phyloP scores from a whole-genome alignment of 495 filamentous ascomycete genomes.

The Aspergillus bridgeri region DNA sequence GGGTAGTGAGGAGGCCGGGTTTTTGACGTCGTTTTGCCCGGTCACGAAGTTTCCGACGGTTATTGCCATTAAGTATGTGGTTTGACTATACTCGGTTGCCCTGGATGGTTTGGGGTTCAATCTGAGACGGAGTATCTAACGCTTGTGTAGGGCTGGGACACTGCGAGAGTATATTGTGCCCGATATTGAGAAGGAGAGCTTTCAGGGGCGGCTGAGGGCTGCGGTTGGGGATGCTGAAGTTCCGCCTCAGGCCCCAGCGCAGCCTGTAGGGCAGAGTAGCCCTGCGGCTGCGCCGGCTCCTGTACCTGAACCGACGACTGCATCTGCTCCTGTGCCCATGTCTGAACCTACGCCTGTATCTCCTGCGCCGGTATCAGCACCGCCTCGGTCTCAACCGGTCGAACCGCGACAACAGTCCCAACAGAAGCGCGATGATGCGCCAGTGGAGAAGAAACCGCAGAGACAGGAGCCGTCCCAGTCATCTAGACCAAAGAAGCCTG shows the following conservation, averaged over 20 bases:
- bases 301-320: not conserved
- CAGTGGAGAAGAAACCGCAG: not conserved
- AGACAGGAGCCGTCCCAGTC: not conserved
- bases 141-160: constrained; percentile 49
- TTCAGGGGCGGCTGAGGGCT: constrained; percentile 45
- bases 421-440: not conserved
- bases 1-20: constrained; percentile 74
- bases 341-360: not conserved
- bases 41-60: constrained; percentile 69
- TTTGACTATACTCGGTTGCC: not conserved
- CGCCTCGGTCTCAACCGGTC: not conserved
- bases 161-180: constrained; percentile 63
- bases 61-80: constrained; percentile 67
- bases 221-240: constrained; percentile 27
- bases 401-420: not conserved
- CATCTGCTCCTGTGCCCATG: not conserved
- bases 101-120: not conserved
- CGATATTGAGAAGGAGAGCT: constrained; percentile 56
- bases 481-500: not conserved
- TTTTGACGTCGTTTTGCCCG: constrained; percentile 75
- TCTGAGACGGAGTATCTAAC: constrained; percentile 6
- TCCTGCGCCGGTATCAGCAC: not conserved
- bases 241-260: not conserved
- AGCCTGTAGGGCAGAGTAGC: not conserved
- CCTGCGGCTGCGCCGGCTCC: not conserved